Evolutionary conservation across 2,329 filamentous ascomycete species (phyloP).

Genomic region (Xenosphaeropsis pyriputrescens): DNA sequence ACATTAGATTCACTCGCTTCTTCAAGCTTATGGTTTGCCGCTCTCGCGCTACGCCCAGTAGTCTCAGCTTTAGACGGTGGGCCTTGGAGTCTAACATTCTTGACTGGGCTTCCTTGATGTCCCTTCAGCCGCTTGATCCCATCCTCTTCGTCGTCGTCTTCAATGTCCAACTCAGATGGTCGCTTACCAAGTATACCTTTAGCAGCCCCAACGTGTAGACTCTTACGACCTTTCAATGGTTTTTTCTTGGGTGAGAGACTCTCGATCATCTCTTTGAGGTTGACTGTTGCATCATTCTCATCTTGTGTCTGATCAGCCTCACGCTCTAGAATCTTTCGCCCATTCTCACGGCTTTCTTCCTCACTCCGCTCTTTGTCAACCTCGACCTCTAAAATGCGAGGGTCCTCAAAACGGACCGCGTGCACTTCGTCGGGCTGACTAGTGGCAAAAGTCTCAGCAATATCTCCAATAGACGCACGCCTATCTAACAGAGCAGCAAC

Average conservation of each 20-base stretch:
- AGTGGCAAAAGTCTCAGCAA: conserved; percentile 47
- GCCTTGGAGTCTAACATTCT: conserved; percentile 55
- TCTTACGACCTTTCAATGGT: conserved; percentile 52
- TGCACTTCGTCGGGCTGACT: conserved; percentile 13
- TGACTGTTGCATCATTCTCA: conserved; percentile 48
- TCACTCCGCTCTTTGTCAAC: conserved; percentile 45
- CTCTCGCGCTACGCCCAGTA: conserved; percentile 40
- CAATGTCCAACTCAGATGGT: conserved; percentile 53
- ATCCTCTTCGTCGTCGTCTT: conserved; percentile 43
- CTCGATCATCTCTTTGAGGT: conserved; percentile 63
- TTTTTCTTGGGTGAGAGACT: conserved; percentile 66
- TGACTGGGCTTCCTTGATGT: conserved; percentile 63
- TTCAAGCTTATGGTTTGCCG: conserved; percentile 31
- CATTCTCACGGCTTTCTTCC: conserved; percentile 46
- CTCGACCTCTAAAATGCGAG: conserved; percentile 44
- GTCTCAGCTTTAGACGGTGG: conserved; percentile 54
- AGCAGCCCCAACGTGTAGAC: conserved; percentile 61
- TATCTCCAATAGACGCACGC: conserved; percentile 56
- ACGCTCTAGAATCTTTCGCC: conserved; percentile 37
- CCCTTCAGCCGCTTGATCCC: conserved; percentile 56
- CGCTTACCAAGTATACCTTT: conserved; percentile 61
- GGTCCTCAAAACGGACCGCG: conserved; percentile 49
- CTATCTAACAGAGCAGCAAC: conserved; percentile 58
- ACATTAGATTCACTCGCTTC: conserved; percentile 18
- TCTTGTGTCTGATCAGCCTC: conserved; percentile 32